These are phyloP conservation scores for Colletotrichum destructivum DNA, from an alignment of 2,329 filamentous ascomycete species.

Conservation along the genomic window DNA sequence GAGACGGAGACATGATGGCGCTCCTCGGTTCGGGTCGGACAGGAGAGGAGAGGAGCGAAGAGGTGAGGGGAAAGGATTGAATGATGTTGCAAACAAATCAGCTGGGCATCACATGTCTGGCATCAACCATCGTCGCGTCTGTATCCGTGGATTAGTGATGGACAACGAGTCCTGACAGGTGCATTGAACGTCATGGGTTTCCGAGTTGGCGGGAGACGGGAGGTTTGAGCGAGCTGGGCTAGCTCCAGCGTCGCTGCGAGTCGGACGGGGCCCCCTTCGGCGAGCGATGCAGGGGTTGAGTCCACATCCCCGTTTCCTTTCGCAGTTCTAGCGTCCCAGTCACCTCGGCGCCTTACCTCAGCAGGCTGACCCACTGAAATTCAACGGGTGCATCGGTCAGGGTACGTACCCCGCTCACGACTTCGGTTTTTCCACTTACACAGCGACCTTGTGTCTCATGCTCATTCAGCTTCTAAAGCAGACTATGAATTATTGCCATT, in stretches of 20 bases:
- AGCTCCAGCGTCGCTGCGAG: slow-evolving; percentile 39
- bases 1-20: slow-evolving; percentile 65
- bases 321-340: slow-evolving; percentile 27
- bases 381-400: not conserved
- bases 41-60: slow-evolving; percentile 4
- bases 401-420: slow-evolving; percentile 17
- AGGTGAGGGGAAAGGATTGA: slow-evolving; percentile 9
- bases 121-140: slow-evolving; percentile 39
- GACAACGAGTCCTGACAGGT: slow-evolving; percentile 39
- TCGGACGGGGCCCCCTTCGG: slow-evolving; percentile 37
- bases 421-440: not conserved
- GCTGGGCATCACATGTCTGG: slow-evolving; percentile 38
- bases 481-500: too few species aligned
- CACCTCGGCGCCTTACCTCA: slow-evolving; percentile 38
- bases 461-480: not conserved
- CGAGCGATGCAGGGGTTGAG: slow-evolving; percentile 37
- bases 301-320: slow-evolving; percentile 38
- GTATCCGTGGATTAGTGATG: slow-evolving; percentile 26
- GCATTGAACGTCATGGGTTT: slow-evolving; percentile 42
- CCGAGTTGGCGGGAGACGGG: slow-evolving; percentile 37
- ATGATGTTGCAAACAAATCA: slow-evolving; percentile 29
- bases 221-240: slow-evolving; percentile 40
- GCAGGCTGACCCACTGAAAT: slow-evolving; percentile 19
- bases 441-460: not conserved
- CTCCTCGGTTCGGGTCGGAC: slow-evolving; percentile 41